phyloP scores from a whole-genome alignment of 208 protist genomes.

The Perkinsela sp. region DNA sequence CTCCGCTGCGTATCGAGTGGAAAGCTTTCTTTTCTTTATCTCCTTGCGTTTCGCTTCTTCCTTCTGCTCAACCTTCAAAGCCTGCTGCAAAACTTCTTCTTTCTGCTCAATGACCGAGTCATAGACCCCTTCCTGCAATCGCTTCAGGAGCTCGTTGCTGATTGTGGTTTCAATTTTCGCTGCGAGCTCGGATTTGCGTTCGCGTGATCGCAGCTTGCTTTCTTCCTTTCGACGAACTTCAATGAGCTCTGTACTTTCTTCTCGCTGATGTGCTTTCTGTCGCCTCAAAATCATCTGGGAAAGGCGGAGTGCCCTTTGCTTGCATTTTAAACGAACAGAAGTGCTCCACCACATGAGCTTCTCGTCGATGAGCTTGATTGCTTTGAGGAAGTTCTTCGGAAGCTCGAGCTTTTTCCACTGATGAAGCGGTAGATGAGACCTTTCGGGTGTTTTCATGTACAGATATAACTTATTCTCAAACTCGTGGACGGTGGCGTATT shows the following conservation, averaged over 20 bases:
- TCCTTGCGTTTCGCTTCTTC: no score
- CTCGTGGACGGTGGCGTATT: conserved; percentile 92
- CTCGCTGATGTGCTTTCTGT: conserved; percentile 74
- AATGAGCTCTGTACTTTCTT: conserved; percentile 74
- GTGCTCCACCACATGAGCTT: conserved; percentile 83
- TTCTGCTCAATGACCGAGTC: conserved; percentile 64
- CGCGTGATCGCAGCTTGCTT: conserved; percentile 65
- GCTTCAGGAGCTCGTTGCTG: conserved; percentile 84
- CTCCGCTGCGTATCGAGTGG: no score
- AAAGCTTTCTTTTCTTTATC: no score
- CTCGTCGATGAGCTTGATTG: conserved; percentile 78
- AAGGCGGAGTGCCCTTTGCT: conserved; percentile 86
- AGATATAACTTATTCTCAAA: conserved; percentile 83
- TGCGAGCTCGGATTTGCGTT: conserved; percentile 81
- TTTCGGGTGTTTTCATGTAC: conserved; percentile 94
- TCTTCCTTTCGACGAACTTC: conserved; percentile 87
- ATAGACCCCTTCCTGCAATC: conserved; percentile 70
- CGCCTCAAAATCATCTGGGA: conserved; percentile 83
- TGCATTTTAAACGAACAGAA: conserved; percentile 77
- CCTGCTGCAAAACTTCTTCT: conserved; percentile 46
- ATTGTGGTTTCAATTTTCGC: conserved; percentile 84
- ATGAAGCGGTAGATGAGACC: conserved; percentile 81
- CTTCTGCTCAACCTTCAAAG: conserved; percentile 54
- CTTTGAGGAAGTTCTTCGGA: conserved; percentile 72
- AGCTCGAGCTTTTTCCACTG: conserved; percentile 94